Percentiles rank a stretch among this genome's conserved stretches.
Conservation (phyloP, 345 rosid species). For the Eucalyptus brandiana region DNA sequence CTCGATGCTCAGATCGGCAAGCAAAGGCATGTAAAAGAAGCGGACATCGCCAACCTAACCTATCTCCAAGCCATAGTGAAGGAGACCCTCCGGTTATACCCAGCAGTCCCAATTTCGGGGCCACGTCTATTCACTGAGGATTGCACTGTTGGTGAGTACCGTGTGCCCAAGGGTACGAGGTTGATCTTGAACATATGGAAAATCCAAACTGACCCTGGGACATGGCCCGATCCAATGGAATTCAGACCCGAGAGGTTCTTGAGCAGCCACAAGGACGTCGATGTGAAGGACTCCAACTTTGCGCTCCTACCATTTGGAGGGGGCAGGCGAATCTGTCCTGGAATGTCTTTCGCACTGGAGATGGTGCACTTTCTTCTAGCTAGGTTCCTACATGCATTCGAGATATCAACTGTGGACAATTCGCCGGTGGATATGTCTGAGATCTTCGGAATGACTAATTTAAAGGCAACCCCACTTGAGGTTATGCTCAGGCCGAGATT, state of each 20-base stretch:
- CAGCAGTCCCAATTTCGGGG: conserved; percentile 12
- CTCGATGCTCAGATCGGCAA: background rate
- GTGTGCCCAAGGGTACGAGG: conserved; percentile 10
- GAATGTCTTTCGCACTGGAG: background rate
- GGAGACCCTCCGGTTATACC: conserved; percentile 22
- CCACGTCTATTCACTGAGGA: conserved; percentile 9
- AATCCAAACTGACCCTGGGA: conserved; percentile 8
- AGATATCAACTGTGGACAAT: background rate
- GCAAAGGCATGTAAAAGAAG: background rate
- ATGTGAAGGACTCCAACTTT: conserved; percentile 17
- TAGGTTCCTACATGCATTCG: conserved; percentile 14
- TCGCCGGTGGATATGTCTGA: conserved; percentile 8
- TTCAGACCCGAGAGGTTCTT: conserved; percentile 28
- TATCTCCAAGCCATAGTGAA: conserved; percentile 25
- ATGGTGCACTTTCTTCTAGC: conserved; percentile 13
- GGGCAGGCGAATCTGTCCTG: conserved; percentile 29
- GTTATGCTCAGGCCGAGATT: conserved; percentile 6
- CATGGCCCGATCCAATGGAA: conserved; percentile 19
- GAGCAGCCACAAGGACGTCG: conserved; percentile 2
- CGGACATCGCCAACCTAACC: conserved; percentile 10
- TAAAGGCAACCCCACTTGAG: conserved; percentile 2
- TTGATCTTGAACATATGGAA: conserved; percentile 16
- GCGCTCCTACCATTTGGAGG: conserved; percentile 27
- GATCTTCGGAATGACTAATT: background rate
- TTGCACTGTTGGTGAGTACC: conserved; percentile 8